Base-by-base conservation (phyloP, 768 basidiomycete genomes). In the Psilocybe azurescens region DNA sequence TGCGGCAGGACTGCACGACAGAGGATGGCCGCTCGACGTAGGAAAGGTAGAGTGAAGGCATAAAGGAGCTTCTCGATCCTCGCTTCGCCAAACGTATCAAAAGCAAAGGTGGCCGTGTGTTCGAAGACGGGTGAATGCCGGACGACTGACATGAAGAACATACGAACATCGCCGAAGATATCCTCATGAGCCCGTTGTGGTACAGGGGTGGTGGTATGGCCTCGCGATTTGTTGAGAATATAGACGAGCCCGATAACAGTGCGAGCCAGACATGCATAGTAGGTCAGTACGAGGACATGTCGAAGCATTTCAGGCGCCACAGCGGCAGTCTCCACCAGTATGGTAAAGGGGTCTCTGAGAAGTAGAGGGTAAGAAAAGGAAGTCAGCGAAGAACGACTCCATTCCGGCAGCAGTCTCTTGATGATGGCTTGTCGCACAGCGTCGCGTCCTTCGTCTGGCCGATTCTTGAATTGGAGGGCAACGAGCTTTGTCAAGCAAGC, bases 141-240 rank as follows among this genome's bases (percentile, higher is more conserved):
- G 24, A 94, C 91, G 51, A 94, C 91, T 1, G 91, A 94, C 83
- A 93, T 91, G 79, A 93, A 93, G 73, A 95, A 94, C 85, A 93
- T 90, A 14, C 90, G 86, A 16, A 95, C 83, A 64, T 93, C 90
- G 5, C 92, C 91, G 70, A 98, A 97, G 20, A 95, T 77, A 41
- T 87, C 83, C 63, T 88, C 82, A 62, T 94, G 87, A 13, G 79
- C 75, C 2, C 89, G 83, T 29, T 75, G 73, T 2, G 70, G 73
- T 32, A 76, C 71, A 54, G 78, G 85, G 5, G 79, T 75, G 11
- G 81, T 81, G 46, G 67, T 84, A 67, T 80, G 81, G 56, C 81
- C 86, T 47, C 90, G 77, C 1, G 86, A 85, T 74, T 91, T 91
- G 81, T 87, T 91, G 61, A 94, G 79, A 28, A 92, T 81, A 64